Percentiles rank a stretch among this genome's conserved stretches.
phyloP scores from a whole-genome alignment of 2,329 filamentous ascomycete genomes.

The Trichoderma atrobrunneum region DNA sequence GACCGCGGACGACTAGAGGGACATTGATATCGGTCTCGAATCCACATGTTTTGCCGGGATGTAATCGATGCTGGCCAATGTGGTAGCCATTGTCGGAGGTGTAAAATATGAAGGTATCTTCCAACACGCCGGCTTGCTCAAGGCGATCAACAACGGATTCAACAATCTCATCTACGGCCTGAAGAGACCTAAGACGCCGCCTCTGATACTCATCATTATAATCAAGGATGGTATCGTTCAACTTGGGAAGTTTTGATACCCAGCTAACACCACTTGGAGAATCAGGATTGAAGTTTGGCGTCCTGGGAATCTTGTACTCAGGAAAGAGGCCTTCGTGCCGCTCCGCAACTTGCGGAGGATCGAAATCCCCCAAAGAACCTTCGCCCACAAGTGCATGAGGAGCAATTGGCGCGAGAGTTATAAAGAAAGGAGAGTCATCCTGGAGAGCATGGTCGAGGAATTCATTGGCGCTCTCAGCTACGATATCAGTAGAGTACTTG shows the following conservation, averaged over 20 bases:
- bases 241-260: constrained; percentile 41
- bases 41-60: constrained; percentile 56
- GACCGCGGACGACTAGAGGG: constrained; percentile 55
- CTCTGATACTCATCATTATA: constrained; percentile 53
- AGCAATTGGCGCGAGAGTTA: constrained; percentile 63
- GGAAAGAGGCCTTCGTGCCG: constrained; percentile 62
- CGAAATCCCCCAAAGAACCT: constrained; percentile 30
- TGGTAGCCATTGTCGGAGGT: constrained; percentile 61
- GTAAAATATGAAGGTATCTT: constrained; percentile 59
- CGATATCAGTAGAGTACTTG: constrained; percentile 52
- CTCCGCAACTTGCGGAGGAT: constrained; percentile 54
- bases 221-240: constrained; percentile 41
- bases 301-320: constrained; percentile 58
- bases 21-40: constrained; percentile 61
- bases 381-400: constrained; percentile 55
- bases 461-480: constrained; percentile 55
- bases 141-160: constrained; percentile 40
- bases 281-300: constrained; percentile 64
- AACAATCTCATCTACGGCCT: constrained; percentile 55
- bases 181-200: constrained; percentile 49
- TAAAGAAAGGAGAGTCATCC: constrained; percentile 60
- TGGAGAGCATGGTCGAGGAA: constrained; percentile 60
- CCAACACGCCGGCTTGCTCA: constrained; percentile 46
- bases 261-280: constrained; percentile 44
- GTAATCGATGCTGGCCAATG: constrained; percentile 57